These are phyloP conservation scores for Abrus precatorius DNA, from an alignment of 306 rosid genomes.

Conservation along the genomic window DNA sequence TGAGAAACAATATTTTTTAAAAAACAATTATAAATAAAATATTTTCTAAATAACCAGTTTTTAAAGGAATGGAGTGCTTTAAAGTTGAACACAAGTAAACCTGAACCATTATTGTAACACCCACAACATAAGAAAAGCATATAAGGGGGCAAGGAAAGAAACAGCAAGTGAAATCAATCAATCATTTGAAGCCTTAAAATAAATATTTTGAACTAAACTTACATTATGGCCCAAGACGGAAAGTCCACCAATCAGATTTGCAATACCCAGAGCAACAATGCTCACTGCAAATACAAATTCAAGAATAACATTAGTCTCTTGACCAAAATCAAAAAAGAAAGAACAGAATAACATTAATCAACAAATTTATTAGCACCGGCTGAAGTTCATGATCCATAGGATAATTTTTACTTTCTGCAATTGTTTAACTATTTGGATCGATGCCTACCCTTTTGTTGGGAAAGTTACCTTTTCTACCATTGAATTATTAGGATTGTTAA, in stretches of 20 bases:
- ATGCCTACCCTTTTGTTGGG: too few relatives aligned
- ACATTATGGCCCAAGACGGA: slow-evolving; percentile 68
- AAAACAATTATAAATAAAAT: too few relatives aligned
- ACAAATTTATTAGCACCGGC: neutral
- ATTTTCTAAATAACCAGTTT: too few relatives aligned
- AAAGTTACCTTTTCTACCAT: neutral
- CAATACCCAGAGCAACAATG: slow-evolving; percentile 69
- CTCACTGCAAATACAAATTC: slow-evolving; percentile 59
- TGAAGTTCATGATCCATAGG: neutral
- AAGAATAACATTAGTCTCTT: neutral
- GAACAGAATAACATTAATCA: neutral
- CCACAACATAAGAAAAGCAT: too few relatives aligned
- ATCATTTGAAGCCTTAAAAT: too few relatives aligned
- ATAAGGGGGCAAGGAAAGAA: too few relatives aligned
- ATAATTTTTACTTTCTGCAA: neutral
- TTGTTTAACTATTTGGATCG: neutral
- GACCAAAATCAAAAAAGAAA: too few relatives aligned
- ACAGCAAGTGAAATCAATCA: too few relatives aligned
- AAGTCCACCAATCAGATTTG: slow-evolving; percentile 82
- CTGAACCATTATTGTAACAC: too few relatives aligned
- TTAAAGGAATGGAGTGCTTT: too few relatives aligned
- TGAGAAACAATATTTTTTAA: too few relatives aligned
- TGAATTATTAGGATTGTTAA: neutral
- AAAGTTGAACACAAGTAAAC: too few relatives aligned
- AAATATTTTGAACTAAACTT: slow-evolving; percentile 44